Evolutionary conservation across 345 rosid genomes (phyloP).

Genomic region (Melastoma malabathricum): DNA sequence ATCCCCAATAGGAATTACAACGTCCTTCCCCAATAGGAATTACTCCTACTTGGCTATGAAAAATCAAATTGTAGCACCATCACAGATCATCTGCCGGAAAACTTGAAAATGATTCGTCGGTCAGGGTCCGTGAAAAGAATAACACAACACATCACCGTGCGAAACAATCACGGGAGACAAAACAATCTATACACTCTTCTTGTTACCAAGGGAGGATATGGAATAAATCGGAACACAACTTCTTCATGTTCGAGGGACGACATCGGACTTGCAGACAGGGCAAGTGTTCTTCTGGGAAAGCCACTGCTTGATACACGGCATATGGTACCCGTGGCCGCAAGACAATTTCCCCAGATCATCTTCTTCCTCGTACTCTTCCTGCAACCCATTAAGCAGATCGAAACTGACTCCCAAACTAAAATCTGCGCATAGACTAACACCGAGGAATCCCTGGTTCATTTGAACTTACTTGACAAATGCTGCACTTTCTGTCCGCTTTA

Average conservation of each 20-base stretch:
- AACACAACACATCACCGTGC: neutral
- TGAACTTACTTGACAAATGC: constrained; percentile 62
- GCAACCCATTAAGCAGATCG: constrained; percentile 3
- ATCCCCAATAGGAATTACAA: no score
- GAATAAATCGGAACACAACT: neutral
- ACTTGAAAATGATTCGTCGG: neutral
- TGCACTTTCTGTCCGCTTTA: constrained; percentile 55
- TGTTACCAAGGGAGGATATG: neutral
- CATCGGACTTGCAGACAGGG: constrained; percentile 69
- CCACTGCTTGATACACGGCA: constrained; percentile 80
- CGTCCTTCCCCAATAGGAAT: no score
- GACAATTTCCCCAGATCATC: constrained; percentile 57
- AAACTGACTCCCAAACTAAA: neutral
- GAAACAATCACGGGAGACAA: constrained; percentile 2
- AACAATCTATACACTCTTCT: constrained; percentile 22
- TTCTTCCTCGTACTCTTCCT: constrained; percentile 70
- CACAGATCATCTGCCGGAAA: no score
- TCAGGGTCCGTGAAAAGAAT: neutral
- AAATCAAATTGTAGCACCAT: no score
- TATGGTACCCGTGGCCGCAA: constrained; percentile 74
- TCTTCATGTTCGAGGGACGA: constrained; percentile 30
- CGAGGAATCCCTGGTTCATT: neutral
- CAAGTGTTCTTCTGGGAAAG: constrained; percentile 65
- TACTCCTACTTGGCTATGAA: no score
- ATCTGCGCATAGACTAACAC: neutral